Evolutionary conservation across 768 basidiomycete genomes (phyloP).

Genomic region (Auricularia sp.): DNA sequence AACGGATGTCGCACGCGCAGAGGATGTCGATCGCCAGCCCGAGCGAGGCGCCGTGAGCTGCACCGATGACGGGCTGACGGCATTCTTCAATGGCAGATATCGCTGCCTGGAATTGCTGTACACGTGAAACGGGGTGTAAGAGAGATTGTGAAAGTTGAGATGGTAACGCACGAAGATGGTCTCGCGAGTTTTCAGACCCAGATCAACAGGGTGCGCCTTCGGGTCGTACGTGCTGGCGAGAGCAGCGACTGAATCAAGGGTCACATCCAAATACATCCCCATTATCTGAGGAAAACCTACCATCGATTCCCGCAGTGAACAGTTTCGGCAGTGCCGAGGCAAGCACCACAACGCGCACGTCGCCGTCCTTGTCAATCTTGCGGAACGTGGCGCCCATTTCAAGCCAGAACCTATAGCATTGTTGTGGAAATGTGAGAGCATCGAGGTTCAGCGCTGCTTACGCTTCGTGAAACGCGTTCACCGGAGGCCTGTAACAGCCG

Average conservation of each 20-base stretch:
- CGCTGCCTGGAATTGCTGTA: constrained; percentile 51
- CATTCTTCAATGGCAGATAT: constrained; percentile 60
- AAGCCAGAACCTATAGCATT: constrained; percentile 50
- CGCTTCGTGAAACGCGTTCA: constrained; percentile 56
- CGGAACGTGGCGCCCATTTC: constrained; percentile 58
- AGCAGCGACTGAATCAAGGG: constrained; percentile 6
- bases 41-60: constrained; percentile 62
- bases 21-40: constrained; percentile 76
- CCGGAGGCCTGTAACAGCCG: constrained; percentile 36
- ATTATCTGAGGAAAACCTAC: constrained; percentile 28
- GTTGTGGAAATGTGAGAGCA: background rate
- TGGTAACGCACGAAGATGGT: constrained; percentile 28
- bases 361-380: constrained; percentile 36
- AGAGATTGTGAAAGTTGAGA: background rate
- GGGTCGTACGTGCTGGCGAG: background rate
- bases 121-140: constrained; percentile 4
- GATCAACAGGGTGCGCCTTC: constrained; percentile 40
- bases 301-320: constrained; percentile 78
- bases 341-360: constrained; percentile 63
- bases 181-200: constrained; percentile 37
- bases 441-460: constrained; percentile 14
- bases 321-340: constrained; percentile 58
- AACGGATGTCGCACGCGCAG: constrained; percentile 68
- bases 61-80: constrained; percentile 73
- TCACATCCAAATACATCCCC: too few relatives aligned